Percentiles rank a stretch among this genome's conserved stretches.
phyloP scores from a whole-genome alignment of 805 yeast species.

The Lachancea quebecensis region DNA sequence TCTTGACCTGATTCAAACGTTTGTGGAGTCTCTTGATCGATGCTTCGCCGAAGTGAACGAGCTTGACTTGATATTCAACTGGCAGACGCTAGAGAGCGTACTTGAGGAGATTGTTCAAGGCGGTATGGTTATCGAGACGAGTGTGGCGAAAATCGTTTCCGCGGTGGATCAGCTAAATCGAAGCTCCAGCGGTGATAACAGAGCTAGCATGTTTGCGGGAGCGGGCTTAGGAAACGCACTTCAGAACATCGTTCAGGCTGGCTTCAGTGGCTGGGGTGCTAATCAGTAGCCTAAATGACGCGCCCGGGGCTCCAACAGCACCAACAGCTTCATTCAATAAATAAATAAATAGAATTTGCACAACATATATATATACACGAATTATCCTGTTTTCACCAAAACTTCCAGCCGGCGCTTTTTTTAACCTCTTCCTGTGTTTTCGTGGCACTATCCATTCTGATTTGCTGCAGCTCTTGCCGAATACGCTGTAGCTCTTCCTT shows the following conservation, averaged over 20 bases:
- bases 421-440: slow-evolving; percentile 31
- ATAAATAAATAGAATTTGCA: neutral
- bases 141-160: slow-evolving; percentile 66
- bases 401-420: slow-evolving; percentile 31
- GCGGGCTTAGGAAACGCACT: slow-evolving; percentile 26
- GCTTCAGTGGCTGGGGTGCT: slow-evolving; percentile 32
- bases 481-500: slow-evolving; percentile 29
- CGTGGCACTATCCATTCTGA: slow-evolving; percentile 35
- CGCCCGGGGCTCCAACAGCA: no score
- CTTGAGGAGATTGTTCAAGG: slow-evolving; percentile 92
- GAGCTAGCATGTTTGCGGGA: slow-evolving; percentile 17
- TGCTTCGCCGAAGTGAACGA: slow-evolving; percentile 95
- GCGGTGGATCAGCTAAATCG: slow-evolving; percentile 58
- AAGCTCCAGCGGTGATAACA: slow-evolving; percentile 22
- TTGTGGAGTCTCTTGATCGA: slow-evolving; percentile 88
- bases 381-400: slow-evolving; percentile 15
- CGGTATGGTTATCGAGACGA: slow-evolving; percentile 96
- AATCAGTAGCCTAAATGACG: slow-evolving; percentile 18
- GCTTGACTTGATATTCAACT: slow-evolving; percentile 92
- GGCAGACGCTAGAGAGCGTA: slow-evolving; percentile 93
- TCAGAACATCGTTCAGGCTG: slow-evolving; percentile 31
- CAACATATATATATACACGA: neutral
- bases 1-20: slow-evolving; percentile 88
- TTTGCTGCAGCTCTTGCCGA: slow-evolving; percentile 34
- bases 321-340: neutral